Evolutionary conservation across 495 filamentous ascomycete species (phyloP), one percentile per base, ranked within the genome.

Genomic region (Penicillium flavigenum): DNA sequence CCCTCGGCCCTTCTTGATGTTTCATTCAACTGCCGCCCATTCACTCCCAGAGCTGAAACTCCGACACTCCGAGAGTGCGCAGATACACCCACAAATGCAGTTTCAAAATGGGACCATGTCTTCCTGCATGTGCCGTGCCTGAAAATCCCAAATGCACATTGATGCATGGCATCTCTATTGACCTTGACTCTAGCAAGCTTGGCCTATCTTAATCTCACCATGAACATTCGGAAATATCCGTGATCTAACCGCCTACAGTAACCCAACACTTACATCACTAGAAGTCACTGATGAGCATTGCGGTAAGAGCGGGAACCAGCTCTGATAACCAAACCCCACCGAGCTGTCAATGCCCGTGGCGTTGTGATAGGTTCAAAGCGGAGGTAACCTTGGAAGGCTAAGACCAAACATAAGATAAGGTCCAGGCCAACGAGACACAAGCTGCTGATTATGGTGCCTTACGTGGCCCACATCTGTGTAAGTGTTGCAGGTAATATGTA

Each of bases 271-370:
- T 34, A 19, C 31, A 51, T 27, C 41, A 44, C 34, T 11, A 3
- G 12, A 51, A 26, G 9, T 48, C 31, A 19, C 24, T 41, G 38
- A 48, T 51, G 36, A 29, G 41, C 22, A 20, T 46, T 17, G 56
- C 59, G 53, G 57, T 51, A 48, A 46, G 19, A 67, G 57, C 59
- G 59, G 59, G 51, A 34, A 49, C 47, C 45, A 9, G 20, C 7
- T 38, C 17, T 31, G 38, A 16, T 34, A 54, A 34, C 49, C 34
- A 43, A 27, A 27, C 22, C 29, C 41, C 44, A 32, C 45, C 27
- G 38, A 19, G 51, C 26, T 48, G 50, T 34, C 56, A 56, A 49
- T 51, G 53, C 43, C 34, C 61, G 53, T 46, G 52, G 41, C 19
- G 42, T n/a, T 5, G 34, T 51, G 49, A 51, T 51, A 42, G 49